Evolutionary conservation across 1,139 yeast genomes (phyloP).

Genomic region (Candida sanyaensis): DNA sequence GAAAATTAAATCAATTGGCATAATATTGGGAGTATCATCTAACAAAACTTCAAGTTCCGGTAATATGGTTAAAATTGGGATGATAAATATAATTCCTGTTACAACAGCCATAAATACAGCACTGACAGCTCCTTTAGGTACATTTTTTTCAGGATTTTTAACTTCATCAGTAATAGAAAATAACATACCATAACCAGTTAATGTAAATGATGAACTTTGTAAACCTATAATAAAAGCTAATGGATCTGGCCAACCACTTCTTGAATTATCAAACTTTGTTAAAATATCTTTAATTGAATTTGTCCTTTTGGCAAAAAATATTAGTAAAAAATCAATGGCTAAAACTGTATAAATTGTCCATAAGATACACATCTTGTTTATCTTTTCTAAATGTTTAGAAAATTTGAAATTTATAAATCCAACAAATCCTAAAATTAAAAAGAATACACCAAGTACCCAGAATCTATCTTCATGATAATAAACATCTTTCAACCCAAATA

Average conservation of each 20-base stretch:
- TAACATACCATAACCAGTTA: slow-evolving; percentile 81
- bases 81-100: slow-evolving; percentile 70
- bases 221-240: slow-evolving; percentile 73
- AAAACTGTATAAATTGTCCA: slow-evolving; percentile 78
- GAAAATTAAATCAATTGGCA: slow-evolving; percentile 69
- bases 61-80: slow-evolving; percentile 69
- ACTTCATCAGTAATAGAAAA: slow-evolving; percentile 86
- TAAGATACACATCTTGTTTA: slow-evolving; percentile 65
- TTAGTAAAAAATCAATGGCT: slow-evolving; percentile 61
- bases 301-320: slow-evolving; percentile 60
- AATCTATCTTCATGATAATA: slow-evolving; percentile 59
- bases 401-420: slow-evolving; percentile 64
- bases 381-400: slow-evolving; percentile 58
- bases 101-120: slow-evolving; percentile 65
- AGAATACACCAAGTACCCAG: slow-evolving; percentile 57
- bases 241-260: slow-evolving; percentile 72
- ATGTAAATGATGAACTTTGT: slow-evolving; percentile 75
- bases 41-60: slow-evolving; percentile 62
- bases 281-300: slow-evolving; percentile 61
- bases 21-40: slow-evolving; percentile 62
- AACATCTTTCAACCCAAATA: slow-evolving; percentile 60
- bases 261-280: slow-evolving; percentile 67
- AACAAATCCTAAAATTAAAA: slow-evolving; percentile 53
- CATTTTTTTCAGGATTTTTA: slow-evolving; percentile 67
- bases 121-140: slow-evolving; percentile 74